Evolutionary conservation across 495 filamentous ascomycete genomes (phyloP), one percentile per base, ranked within the genome.

Genomic region (Hyaloscypha variabilis): DNA sequence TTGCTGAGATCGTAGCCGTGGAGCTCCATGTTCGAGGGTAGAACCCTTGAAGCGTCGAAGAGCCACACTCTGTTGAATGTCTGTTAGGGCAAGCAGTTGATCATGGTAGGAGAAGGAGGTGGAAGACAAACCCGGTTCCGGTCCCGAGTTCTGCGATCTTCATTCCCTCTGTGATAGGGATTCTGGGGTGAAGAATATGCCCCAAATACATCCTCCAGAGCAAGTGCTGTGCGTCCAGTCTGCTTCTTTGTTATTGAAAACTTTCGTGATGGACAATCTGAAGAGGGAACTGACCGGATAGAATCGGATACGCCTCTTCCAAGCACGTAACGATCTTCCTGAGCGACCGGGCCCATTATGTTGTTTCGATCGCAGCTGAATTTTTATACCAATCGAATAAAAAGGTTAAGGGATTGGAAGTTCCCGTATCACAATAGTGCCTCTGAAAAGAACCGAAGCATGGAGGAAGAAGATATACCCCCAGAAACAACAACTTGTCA

Each of bases 101-200:
- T 6, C 31, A 6, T 46, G 8, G n/a, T n/a, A n/a, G 6, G 17
- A 36, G 10, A 11, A 0, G 30, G 17, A 21, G 31, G 5, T 8
- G 3, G 14, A 23, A 29, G n/a, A 21, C 26, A 11, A 8, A 58
- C 55, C 55, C 55, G 10, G 55, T 58, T 6, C 55, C 55, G 0
- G 55, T 58, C 19, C 55, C 55, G 8, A 58, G 25, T 11, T 58
- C 55, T 10, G 55, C 55, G 14, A 58, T 58, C 13, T 46, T 46
- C 39, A 46, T 46, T 8, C 39, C 39, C 19, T 46, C 17, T 14
- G 39, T 46, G 39, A 46, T 46, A 17, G 39, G 39, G 17, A 46
- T 46, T 46, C 19, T 10, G 6, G 39, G 39, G 17, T 46, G 39
- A 10, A 46, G 19, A 19, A 46, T 46, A 19, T 46, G 17, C 19